These are phyloP conservation scores for Chalaropsis ovoidea DNA, from an alignment of 2,329 filamentous ascomycete species.

Conservation along the genomic window DNA sequence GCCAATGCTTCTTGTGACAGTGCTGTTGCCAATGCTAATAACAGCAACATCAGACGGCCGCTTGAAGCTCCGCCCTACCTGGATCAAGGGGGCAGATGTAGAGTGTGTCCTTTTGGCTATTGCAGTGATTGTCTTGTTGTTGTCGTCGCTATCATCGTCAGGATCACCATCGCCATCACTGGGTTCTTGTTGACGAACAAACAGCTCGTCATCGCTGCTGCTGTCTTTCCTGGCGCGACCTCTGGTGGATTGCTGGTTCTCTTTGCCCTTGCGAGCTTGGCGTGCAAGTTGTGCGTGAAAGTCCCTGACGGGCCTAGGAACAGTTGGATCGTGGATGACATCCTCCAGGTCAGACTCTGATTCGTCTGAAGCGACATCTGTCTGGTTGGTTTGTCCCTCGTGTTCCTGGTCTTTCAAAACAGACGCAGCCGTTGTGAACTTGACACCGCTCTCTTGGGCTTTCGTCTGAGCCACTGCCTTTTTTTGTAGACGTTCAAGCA, in stretches of 20 bases:
- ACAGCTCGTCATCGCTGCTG: constrained; percentile 26
- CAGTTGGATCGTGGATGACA: constrained; percentile 14
- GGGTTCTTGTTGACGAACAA: constrained; percentile 15
- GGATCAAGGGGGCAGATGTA: background rate
- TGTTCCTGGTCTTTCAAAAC: constrained; percentile 15
- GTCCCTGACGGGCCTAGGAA: constrained; percentile 30
- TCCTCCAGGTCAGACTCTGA: constrained; percentile 21
- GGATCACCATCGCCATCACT: constrained; percentile 27
- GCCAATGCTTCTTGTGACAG: constrained; percentile 55
- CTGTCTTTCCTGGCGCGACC: constrained; percentile 24
- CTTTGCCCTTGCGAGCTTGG: constrained; percentile 10
- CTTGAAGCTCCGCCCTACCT: constrained; percentile 33
- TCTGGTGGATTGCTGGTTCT: constrained; percentile 27
- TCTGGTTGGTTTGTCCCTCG: background rate
- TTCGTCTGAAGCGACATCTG: constrained; percentile 2
- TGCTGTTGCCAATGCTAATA: constrained; percentile 62
- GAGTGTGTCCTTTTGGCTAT: constrained; percentile 5
- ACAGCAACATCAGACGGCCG: constrained; percentile 57
- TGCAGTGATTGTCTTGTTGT: constrained; percentile 13
- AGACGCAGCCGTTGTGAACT: constrained; percentile 15
- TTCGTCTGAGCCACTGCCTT: background rate
- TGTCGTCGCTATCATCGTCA: constrained; percentile 29
- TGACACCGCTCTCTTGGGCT: background rate
- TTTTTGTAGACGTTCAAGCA: constrained; percentile 2
- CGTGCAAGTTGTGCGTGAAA: constrained; percentile 33